phyloP scores from a whole-genome alignment of 129 eudicot species.

The Dittrichia graveolens region DNA sequence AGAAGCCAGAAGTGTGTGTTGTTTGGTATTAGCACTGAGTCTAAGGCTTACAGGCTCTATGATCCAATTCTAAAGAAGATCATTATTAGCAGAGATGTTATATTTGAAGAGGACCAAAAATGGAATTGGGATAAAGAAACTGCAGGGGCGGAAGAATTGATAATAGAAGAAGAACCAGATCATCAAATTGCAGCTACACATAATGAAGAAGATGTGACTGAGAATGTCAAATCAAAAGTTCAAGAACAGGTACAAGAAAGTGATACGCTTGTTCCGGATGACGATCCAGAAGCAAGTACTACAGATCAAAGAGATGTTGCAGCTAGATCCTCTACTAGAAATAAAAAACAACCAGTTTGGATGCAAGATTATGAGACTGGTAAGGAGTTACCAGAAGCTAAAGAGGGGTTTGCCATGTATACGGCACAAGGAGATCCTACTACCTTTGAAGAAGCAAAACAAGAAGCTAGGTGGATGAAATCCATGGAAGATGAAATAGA shows the following conservation, averaged over 20 bases:
- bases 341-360: neutral
- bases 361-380: neutral
- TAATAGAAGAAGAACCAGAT: neutral
- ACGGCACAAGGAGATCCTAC: too few species aligned
- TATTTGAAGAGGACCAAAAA: neutral
- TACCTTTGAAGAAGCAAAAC: too few species aligned
- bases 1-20: too few species aligned
- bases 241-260: neutral
- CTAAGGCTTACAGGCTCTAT: too few species aligned
- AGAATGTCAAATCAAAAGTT: too few species aligned
- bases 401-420: too few species aligned
- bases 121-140: constrained; percentile 3
- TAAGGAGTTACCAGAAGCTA: neutral
- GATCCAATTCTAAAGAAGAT: too few species aligned
- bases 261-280: neutral
- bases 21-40: too few species aligned
- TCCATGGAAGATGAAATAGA: neutral
- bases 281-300: neutral
- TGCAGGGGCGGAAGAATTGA: neutral
- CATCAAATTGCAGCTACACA: neutral
- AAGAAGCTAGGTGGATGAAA: too few species aligned
- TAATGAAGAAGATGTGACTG: neutral
- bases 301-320: neutral
- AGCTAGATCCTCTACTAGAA: neutral
- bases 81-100: neutral